A percentile compares a stretch with the other conserved stretches of the same genome.
phyloP scores from a whole-genome alignment of 768 basidiomycete species.

The Termitomyces heimii region DNA sequence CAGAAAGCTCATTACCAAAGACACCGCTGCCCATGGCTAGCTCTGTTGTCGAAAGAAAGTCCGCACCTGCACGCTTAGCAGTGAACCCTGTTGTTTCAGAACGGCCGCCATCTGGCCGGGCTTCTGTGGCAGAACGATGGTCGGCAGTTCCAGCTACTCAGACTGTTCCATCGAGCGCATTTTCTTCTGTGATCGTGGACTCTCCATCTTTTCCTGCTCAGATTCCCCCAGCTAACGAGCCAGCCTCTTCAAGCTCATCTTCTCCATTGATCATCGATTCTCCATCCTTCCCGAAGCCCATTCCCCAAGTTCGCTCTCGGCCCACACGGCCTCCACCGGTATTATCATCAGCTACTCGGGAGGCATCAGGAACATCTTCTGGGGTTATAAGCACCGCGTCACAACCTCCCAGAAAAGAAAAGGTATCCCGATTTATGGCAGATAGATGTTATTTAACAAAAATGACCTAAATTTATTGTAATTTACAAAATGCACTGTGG shows the following conservation, averaged over 20 bases:
- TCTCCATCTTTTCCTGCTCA: conserved; percentile 32
- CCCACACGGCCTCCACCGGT: conserved; percentile 6
- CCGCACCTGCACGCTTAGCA: conserved; percentile 22
- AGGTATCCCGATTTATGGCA: conserved; percentile 29
- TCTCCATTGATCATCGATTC: conserved; percentile 13
- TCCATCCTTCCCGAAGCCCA: conserved; percentile 11
- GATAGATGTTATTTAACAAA: conserved; percentile 15
- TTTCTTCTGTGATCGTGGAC: conserved; percentile 28
- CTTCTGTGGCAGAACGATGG: conserved; percentile 4
- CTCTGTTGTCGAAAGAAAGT: conserved; percentile 13
- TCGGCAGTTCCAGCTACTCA: not conserved
- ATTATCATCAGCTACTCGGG: conserved; percentile 4
- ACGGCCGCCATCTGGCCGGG: conserved; percentile 20
- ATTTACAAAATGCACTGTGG: conserved; percentile 10
- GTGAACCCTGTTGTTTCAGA: conserved; percentile 9
- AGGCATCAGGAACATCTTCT: not conserved
- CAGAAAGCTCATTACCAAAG: conserved; percentile 31
- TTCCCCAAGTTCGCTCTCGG: not conserved
- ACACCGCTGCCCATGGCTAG: conserved; percentile 7
- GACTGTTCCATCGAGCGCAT: conserved; percentile 5
- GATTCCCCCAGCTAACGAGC: conserved; percentile 1
- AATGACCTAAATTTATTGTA: not conserved
- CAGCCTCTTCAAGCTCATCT: not conserved
- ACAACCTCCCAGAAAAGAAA: not conserved
- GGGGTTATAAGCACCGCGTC: not conserved